phyloP scores from a whole-genome alignment of 805 yeast species.

The Tetrapisispora arboricola region DNA sequence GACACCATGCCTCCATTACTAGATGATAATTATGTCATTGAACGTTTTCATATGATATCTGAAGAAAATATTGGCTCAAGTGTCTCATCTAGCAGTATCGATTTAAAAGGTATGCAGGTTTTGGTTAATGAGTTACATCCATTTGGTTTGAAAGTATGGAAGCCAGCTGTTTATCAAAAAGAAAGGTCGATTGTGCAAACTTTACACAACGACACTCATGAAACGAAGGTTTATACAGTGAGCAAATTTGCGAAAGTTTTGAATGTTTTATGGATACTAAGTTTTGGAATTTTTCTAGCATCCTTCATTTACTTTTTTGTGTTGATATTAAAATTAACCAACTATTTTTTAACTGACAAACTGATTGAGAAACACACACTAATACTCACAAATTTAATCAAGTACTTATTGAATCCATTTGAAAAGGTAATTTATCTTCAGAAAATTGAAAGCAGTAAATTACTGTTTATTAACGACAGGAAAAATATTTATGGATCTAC shows the following conservation, averaged over 20 bases:
- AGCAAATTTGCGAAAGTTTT: slow-evolving; percentile 55
- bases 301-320: slow-evolving; percentile 32
- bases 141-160: slow-evolving; percentile 96
- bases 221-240: too few relatives aligned
- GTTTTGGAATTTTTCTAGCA: slow-evolving; percentile 39
- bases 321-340: not conserved
- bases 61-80: slow-evolving; percentile 1
- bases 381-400: slow-evolving; percentile 51
- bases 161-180: slow-evolving; percentile 92
- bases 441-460: not conserved
- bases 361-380: slow-evolving; percentile 39
- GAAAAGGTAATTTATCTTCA: slow-evolving; percentile 74
- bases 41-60: not conserved
- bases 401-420: slow-evolving; percentile 71
- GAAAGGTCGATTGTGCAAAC: slow-evolving; percentile 79
- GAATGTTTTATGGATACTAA: slow-evolving; percentile 60
- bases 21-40: not conserved
- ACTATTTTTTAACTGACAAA: not conserved
- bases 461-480: not conserved
- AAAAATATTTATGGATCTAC: not conserved
- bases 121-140: slow-evolving; percentile 98
- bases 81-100: slow-evolving; percentile 35
- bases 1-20: too few relatives aligned
- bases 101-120: slow-evolving; percentile 75
- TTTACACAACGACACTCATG: slow-evolving; percentile 91